Evolutionary conservation across 805 yeast species (phyloP).

Genomic region (Isabelozyma rhagii): DNA sequence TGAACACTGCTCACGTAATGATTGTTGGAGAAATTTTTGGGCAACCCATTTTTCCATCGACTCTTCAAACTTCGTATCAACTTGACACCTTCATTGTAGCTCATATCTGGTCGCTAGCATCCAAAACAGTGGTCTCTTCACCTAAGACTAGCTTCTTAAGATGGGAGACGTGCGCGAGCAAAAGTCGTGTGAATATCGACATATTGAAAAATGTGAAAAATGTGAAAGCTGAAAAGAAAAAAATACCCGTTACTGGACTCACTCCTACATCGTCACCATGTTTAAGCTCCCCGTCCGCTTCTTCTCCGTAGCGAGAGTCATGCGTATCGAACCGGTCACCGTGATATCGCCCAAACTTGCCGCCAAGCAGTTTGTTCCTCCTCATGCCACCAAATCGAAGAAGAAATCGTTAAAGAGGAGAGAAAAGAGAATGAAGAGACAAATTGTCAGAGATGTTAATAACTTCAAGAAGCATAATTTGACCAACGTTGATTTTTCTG

Average conservation of each 20-base stretch:
- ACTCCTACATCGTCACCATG: background rate
- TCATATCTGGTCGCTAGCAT: background rate
- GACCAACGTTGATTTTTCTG: slow-evolving; percentile 28
- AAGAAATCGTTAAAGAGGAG: slow-evolving; percentile 33
- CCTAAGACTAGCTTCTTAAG: background rate
- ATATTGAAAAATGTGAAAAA: background rate
- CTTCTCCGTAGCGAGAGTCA: slow-evolving; percentile 12
- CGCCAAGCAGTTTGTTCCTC: slow-evolving; percentile 34
- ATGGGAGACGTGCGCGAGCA: background rate
- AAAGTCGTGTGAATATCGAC: background rate
- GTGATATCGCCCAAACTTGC: slow-evolving; percentile 25
- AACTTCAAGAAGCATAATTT: slow-evolving; percentile 38
- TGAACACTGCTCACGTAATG: background rate
- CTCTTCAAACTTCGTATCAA: background rate
- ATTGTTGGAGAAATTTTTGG: slow-evolving; percentile 1
- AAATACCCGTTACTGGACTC: too few species aligned
- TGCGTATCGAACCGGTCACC: slow-evolving; percentile 4
- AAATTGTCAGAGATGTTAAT: slow-evolving; percentile 37
- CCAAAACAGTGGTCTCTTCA: too few species aligned
- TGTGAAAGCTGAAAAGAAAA: too few species aligned
- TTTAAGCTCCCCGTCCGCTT: slow-evolving; percentile 10
- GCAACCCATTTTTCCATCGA: background rate
- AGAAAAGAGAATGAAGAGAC: slow-evolving; percentile 39
- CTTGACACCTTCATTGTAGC: background rate
- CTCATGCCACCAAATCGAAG: slow-evolving; percentile 28